phyloP scores from a whole-genome alignment of 345 rosid genomes.

The Microthlaspi erraticum region DNA sequence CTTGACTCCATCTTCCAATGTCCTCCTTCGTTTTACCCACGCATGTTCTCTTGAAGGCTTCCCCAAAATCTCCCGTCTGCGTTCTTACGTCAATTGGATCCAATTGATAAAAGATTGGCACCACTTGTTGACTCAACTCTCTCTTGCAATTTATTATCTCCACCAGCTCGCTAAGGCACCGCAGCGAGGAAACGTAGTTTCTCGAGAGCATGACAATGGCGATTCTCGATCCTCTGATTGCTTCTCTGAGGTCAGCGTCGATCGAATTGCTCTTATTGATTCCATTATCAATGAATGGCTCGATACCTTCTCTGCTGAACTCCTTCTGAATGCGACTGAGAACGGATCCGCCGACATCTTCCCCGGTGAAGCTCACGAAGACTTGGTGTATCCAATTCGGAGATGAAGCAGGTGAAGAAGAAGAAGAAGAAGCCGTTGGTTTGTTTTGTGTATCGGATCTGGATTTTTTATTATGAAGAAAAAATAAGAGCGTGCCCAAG shows the following conservation, averaged over 20 bases:
- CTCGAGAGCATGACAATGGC: conserved; percentile 6
- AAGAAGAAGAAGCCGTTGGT: background rate
- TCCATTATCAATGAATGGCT: fast-evolving
- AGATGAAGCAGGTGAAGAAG: conserved; percentile 1
- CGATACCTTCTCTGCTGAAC: background rate
- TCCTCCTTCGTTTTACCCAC: background rate
- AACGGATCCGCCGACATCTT: background rate
- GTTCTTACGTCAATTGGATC: background rate
- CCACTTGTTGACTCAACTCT: background rate
- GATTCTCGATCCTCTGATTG: background rate
- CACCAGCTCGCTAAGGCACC: conserved; percentile 14
- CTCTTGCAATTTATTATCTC: conserved; percentile 9
- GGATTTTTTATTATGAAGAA: background rate
- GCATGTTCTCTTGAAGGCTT: background rate
- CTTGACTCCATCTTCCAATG: background rate
- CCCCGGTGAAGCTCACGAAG: background rate
- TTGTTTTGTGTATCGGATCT: background rate
- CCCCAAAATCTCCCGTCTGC: background rate
- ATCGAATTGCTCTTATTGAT: fast-evolving
- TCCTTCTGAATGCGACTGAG: background rate
- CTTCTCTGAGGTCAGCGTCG: background rate
- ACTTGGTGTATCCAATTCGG: background rate
- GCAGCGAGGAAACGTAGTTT: conserved; percentile 1
- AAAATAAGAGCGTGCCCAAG: background rate
- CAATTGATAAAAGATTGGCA: background rate